Conservation (phyloP, 306 rosid genomes). For the Cicer yamashitae region DNA sequence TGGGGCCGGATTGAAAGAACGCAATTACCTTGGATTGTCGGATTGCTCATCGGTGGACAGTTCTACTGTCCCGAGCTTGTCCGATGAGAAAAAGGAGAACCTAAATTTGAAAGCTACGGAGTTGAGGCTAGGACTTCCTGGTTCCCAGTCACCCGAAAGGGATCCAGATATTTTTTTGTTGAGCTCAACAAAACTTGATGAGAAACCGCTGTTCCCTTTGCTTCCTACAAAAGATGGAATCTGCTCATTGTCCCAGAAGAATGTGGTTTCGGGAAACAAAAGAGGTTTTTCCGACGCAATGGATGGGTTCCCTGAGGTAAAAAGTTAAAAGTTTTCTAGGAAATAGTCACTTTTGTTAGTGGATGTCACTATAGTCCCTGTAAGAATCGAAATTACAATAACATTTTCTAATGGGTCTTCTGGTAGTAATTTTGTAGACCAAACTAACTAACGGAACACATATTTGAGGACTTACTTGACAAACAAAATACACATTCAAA, state of each 20-base stretch:
- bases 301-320: conserved; percentile 68
- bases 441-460: too few species aligned
- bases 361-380: too few species aligned
- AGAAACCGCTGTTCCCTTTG: conserved; percentile 77
- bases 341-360: too few species aligned
- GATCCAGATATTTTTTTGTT: conserved; percentile 54
- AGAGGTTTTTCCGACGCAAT: conserved; percentile 78
- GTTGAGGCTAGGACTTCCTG: conserved; percentile 89
- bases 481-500: too few species aligned
- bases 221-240: conserved; percentile 80
- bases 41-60: conserved; percentile 90
- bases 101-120: conserved; percentile 83
- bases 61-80: conserved; percentile 61
- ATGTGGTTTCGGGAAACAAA: conserved; percentile 76
- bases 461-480: too few species aligned
- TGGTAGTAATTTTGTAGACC: too few species aligned
- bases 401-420: too few species aligned
- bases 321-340: not conserved
- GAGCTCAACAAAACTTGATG: conserved; percentile 60
- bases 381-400: too few species aligned
- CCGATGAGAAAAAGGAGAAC: conserved; percentile 58
- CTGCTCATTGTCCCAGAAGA: conserved; percentile 62
- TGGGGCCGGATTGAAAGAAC: conserved; percentile 68
- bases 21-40: conserved; percentile 78
- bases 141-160: conserved; percentile 83